Conservation (phyloP, 2,329 filamentous ascomycete genomes). For the Penicillium capsulatum region DNA sequence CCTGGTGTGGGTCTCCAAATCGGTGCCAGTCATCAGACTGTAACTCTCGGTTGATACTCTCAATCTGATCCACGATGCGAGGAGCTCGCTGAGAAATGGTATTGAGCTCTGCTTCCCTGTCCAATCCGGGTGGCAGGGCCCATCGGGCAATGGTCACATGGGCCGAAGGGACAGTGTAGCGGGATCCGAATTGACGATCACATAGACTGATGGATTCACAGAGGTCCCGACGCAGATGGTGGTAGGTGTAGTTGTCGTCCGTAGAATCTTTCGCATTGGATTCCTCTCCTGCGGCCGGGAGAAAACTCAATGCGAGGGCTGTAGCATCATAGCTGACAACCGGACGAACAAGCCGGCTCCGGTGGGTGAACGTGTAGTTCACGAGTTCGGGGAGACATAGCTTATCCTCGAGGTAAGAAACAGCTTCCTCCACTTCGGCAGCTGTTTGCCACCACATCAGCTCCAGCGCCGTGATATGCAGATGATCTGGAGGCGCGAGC, state of each 20-base stretch:
- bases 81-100: too few species aligned
- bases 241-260: conserved; percentile 74
- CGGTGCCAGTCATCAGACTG: conserved; percentile 64
- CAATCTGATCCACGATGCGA: too few species aligned
- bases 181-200: conserved; percentile 66
- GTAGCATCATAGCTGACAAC: conserved; percentile 78
- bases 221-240: conserved; percentile 79
- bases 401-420: conserved; percentile 53
- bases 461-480: conserved; percentile 85
- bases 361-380: conserved; percentile 62
- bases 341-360: conserved; percentile 74
- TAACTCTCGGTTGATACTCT: conserved; percentile 73
- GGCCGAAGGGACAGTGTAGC: conserved; percentile 84
- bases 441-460: conserved; percentile 73
- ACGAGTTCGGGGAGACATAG: conserved; percentile 54
- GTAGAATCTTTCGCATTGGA: conserved; percentile 34
- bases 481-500: conserved; percentile 73
- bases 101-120: conserved; percentile 35
- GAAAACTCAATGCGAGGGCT: conserved; percentile 79
- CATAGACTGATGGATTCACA: conserved; percentile 58
- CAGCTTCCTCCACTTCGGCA: conserved; percentile 62
- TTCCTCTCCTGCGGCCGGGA: conserved; percentile 68
- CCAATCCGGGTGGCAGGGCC: conserved; percentile 60
- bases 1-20: conserved; percentile 42
- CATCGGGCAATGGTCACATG: conserved; percentile 87